These are phyloP conservation scores for Xylaria digitata DNA, from an alignment of 2,329 filamentous ascomycete species.

Conservation along the genomic window DNA sequence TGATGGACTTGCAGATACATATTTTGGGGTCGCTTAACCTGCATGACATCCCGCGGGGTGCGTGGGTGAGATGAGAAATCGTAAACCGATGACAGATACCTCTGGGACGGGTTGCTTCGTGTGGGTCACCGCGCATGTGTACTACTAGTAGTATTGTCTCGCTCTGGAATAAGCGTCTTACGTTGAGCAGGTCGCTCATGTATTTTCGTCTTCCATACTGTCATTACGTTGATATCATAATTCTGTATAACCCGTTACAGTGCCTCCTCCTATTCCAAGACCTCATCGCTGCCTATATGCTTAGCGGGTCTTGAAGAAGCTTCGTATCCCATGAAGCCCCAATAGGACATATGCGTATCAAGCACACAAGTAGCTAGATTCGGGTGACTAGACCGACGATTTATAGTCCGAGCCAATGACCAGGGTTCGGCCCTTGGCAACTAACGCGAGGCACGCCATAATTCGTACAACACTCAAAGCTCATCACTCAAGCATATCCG, in stretches of 20 bases:
- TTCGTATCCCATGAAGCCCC: background rate
- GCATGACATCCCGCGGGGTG: conserved; percentile 37
- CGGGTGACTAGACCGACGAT: conserved; percentile 6
- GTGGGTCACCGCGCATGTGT: conserved; percentile 25
- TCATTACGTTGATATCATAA: conserved; percentile 2
- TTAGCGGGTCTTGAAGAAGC: background rate
- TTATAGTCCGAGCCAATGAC: conserved; percentile 22
- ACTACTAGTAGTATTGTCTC: background rate
- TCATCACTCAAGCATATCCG: conserved; percentile 17
- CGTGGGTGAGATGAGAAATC: conserved; percentile 17
- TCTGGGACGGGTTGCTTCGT: conserved; percentile 11
- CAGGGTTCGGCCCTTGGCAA: background rate
- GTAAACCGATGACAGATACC: conserved; percentile 20
- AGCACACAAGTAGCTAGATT: background rate
- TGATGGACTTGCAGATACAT: conserved; percentile 18
- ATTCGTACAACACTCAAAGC: conserved; percentile 17
- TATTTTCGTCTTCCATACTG: background rate
- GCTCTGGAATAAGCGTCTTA: conserved; percentile 10
- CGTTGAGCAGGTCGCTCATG: background rate
- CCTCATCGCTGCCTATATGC: background rate
- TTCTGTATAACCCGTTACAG: background rate
- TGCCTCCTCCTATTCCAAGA: background rate
- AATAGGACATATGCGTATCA: background rate
- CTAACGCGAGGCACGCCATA: conserved; percentile 10
- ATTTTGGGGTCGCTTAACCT: conserved; percentile 34